Evolutionary conservation across 495 filamentous ascomycete species (phyloP), one percentile per base, ranked within the genome.

Genomic region (Xylaria palmicola): DNA sequence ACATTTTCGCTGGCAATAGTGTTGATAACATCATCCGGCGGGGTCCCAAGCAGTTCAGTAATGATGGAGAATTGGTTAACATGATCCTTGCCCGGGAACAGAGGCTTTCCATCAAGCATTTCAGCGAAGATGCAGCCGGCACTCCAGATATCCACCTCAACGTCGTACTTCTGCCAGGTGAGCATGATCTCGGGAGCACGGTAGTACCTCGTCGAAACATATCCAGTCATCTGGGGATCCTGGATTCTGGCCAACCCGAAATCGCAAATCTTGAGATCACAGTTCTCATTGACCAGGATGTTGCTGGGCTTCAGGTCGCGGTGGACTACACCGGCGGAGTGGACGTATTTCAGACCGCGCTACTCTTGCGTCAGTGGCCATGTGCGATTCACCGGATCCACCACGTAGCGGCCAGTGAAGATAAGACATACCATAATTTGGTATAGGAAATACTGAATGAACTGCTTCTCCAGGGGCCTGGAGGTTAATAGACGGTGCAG

Each of bases 61-160:
- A 98, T 98, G 79, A 98, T 98, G 32, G 93, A 97, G 76, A 98
- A 98, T 72, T 98, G 94, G 74, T 98, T 95, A 74, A 98, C 94
- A 74, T 98, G 94, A 72, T 98, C 94, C 78, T 98, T 98, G 73
- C 94, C 94, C 1, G 95, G 94, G 83, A 98, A 98, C 4, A 98
- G 80, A 36, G 94, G 94, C 79, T 98, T 98, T 61, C 95, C 95
- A 78, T 98, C 93, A 62, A 98, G 80, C 94, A 98, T 98, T 76
- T 98, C 94, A 48, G 94, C 94, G 70, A 98, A 98, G 68, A 98
- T 98, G 77, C 94, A 98, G 56, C 93, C 94, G 9, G 95, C 93
- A 71, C 93, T 97, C 94, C 94, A 98, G 69, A 98, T 97, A 75
- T 98, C 94, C 51, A 98, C 94, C 80, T 98, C 95, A 44, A 97